Base-by-base conservation (phyloP, 495 filamentous ascomycete genomes). In the Talaromyces trachyspermus region DNA sequence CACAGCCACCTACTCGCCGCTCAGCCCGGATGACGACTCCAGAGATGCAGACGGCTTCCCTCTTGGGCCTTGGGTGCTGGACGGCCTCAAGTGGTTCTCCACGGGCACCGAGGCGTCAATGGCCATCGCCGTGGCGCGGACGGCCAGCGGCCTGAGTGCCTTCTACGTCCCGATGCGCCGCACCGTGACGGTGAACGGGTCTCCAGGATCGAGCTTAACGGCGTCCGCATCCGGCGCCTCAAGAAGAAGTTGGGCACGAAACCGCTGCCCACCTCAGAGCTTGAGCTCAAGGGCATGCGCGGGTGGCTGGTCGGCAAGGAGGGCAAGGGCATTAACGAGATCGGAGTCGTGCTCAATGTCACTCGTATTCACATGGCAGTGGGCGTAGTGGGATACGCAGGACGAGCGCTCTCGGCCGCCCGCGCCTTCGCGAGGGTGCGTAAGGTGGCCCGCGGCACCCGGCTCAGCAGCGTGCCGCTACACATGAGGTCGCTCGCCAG, bases 31-130 rank as follows among this genome's bases (percentile, higher is more conserved):
- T 19, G 23, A 48, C 17, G 24, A 36, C 23, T 37, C 48, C 15
- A 52, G 55, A 1, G 53, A 57, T 10, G 51, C 57, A 0, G 68
- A 74, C 26, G 60, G 60, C 17, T 54, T 64, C 18, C 71, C 72
- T 3, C 61, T 81, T 2, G 81, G 81, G 0, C 76, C 77, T 0
- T 84, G 75, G 76, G 57, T 58, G 15, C 60, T 84, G 47, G 64
- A 69, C 22, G 81, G 81, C n/a, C 80, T 80, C 65, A 82, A 84
- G 51, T 83, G 78, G 76, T 84, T 85, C 62, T 80, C 76, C 6
- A 75, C 70, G 0, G 79, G 79, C 0, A 83, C 79, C 5, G 81
- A 84, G 60, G 70, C 74, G 0, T 57, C 80, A 35, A 78, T 81
- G 72, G 62, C 78, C n/a, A 64, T 85, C 22, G 57, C 79, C 12